Evolutionary conservation across 2,329 filamentous ascomycete genomes (phyloP), one percentile per base, ranked within the genome.

Genomic region (Pyricularia grisea): DNA sequence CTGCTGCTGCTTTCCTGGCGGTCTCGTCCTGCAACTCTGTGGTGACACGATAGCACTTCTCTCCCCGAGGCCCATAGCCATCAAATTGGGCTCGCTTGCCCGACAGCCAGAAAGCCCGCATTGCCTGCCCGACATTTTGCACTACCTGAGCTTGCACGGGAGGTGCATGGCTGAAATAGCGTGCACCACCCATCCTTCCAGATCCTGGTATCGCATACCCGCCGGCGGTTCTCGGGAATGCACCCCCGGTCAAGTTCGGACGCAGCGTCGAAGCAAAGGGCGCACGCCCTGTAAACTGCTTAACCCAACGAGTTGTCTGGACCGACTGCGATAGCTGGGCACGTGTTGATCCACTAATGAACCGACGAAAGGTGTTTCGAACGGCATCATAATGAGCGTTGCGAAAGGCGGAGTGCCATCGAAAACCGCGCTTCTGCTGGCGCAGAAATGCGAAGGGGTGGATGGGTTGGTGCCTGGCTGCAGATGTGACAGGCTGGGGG

Each of bases 61-160:
- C 89, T 64, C 94, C 94, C 12, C 85, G 88, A 20, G 87, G 79
- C 68, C 90, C 88, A 63, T 90, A 78, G 14, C 94, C 94, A 77
- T 97, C 92, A 74, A 94, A 97, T 70, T 92, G 91, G 11, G 91
- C 90, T 78, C 94, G 95, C 75, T 97, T 89, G 0, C 95, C 95
- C 0, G 92, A 93, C n/a, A 97, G 84, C 80, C 92, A 90, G 80
- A 99, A 97, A 14, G 93, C 94, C 68, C 95, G 89, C 75, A 98
- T 90, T 5, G 93, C 95, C 74, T 93, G 90, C 14, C 93, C 97
- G n/a, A 97, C 94, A 79, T 97, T 97, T 78, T 95, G 91, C 67
- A 98, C 87, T 65, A 98, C 93, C 78, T 98, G 92, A 0, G 94
- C 93, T 58, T 93, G 93, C 9, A 90, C 88, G 11, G 92, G 90